Evolutionary conservation across 129 eudicot genomes (phyloP), one percentile per base, ranked within the genome.

Genomic region (Solidago caesia): DNA sequence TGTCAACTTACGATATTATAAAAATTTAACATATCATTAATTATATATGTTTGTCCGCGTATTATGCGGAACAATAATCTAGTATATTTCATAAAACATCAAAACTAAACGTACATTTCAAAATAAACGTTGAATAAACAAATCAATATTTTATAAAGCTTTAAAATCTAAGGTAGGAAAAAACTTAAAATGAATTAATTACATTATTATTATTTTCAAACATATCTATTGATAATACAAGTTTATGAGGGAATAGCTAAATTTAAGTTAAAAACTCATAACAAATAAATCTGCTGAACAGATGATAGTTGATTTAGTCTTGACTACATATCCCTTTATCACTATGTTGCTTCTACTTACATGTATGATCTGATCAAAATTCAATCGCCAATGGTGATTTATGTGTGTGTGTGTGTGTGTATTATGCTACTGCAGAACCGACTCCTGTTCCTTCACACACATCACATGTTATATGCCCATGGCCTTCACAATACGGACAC

Each of bases 401-500:
- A 58, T 68, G n/a, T n/a, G n/a, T n/a, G n/a, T n/a, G n/a, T n/a
- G n/a, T n/a, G 53, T 5, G 63, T 11, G 62, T 44, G 25, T 29
- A 29, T 75, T 44, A 65, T 25, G 57, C 66, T 16, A 39, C 29
- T 52, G 66, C 72, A 67, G 26, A 39, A 53, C 75, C 9, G 43
- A 75, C 69, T 66, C 83, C 83, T 7, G 83, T 79, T n/a, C 96
- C 97, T 58, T 70, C 78, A 75, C 97, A 92, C 25, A 75, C 86
- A 60, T 92, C 94, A 33, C 97, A 92, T 4, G 44, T 61, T 44
- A 74, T 65, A 70, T 74, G 86, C 66, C 96, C 97, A 42, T 67
- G 71, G 39, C 97, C 97, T 77, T 87, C 89, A 72, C 97, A 92
- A 48, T 89, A 92, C 14, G 93, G 93, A 26, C 97, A 92, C 81